Conservation (phyloP, 179 eudicot species). For the Silene vulgaris region DNA sequence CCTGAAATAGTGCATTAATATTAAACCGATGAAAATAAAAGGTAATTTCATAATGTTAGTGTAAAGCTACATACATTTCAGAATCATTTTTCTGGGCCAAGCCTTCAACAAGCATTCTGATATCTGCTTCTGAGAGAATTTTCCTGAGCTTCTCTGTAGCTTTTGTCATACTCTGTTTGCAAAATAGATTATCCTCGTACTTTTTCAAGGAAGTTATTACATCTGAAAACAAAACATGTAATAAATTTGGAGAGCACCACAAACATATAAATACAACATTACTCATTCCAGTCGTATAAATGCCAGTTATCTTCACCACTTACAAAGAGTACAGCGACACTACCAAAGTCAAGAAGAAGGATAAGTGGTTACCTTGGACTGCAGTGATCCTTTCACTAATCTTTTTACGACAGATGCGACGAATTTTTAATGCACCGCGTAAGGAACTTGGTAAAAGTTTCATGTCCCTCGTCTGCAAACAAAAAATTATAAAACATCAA, state of each 20-base stretch:
- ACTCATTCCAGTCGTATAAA: background rate
- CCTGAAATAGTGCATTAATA: constrained; percentile 38
- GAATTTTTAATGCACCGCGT: constrained; percentile 48
- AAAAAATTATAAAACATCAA: constrained; percentile 13
- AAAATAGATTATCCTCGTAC: constrained; percentile 37
- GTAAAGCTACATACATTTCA: constrained; percentile 49
- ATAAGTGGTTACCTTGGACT: constrained; percentile 43
- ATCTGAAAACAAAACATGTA: constrained; percentile 39
- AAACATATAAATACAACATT: background rate
- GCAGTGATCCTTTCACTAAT: constrained; percentile 73
- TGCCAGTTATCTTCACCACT: background rate
- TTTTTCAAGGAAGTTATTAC: constrained; percentile 48
- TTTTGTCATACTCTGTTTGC: constrained; percentile 44
- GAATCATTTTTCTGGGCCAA: constrained; percentile 53
- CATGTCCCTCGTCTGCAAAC: constrained; percentile 66
- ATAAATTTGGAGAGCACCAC: background rate
- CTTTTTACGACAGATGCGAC: constrained; percentile 70
- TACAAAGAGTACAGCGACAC: background rate
- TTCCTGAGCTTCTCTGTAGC: constrained; percentile 63
- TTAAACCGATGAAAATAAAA: background rate
- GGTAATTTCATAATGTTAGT: background rate
- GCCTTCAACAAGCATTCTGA: constrained; percentile 50
- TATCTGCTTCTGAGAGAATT: constrained; percentile 73
- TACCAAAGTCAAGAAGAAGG: background rate
- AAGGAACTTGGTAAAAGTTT: constrained; percentile 59